Evolutionary conservation across 2,329 filamentous ascomycete genomes (phyloP), one percentile per base, ranked within the genome.

Genomic region (Amylocarpus encephaloides): DNA sequence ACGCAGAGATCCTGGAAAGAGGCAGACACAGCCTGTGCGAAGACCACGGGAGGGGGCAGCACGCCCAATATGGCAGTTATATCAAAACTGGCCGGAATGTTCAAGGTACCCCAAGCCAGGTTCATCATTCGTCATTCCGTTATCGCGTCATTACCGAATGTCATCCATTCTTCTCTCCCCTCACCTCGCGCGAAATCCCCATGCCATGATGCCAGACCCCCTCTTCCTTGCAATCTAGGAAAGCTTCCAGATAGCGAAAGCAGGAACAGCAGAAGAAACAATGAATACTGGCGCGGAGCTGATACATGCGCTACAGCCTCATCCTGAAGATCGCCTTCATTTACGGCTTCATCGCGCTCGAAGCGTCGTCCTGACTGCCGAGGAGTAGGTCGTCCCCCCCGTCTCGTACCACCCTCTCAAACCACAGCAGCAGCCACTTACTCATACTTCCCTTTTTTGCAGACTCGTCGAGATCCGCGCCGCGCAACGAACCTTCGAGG

Each of bases 401-500:
- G 30, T 46, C 46, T 11, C 39, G 50, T 32, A 15, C 22, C 15
- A 32, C 43, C 47, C 30, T 15, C 39, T 46, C n/a, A 19, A 42
- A 41, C 33, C 33, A 33, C 19, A 39, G 34, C 43, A 11, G 13
- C 36, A 33, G 38, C 11, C 22, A n/a, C 34, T 13, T 13, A 36
- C 34, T 13, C 34, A 43, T 35, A 51, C 53, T 42, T 47, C 33
- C 29, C 38, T 15, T 35, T 19, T 39, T 13, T 26, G n/a, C 43
- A 67, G 65, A 69, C 84, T 98, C 39, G 88, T 96, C 57, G 93
- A 97, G 71, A 86, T 97, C 59, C 88, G 93, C 56, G 93, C 93
- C 11, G 88, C 92, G 10, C 93, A 98, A 67, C 82, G 93, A 48
- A 98, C 93, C 1, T 98, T 97, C 62, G 93, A 98, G 70, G 93